Base-by-base conservation (phyloP, 352 stramenopile genomes). In the Albugo candida region DNA sequence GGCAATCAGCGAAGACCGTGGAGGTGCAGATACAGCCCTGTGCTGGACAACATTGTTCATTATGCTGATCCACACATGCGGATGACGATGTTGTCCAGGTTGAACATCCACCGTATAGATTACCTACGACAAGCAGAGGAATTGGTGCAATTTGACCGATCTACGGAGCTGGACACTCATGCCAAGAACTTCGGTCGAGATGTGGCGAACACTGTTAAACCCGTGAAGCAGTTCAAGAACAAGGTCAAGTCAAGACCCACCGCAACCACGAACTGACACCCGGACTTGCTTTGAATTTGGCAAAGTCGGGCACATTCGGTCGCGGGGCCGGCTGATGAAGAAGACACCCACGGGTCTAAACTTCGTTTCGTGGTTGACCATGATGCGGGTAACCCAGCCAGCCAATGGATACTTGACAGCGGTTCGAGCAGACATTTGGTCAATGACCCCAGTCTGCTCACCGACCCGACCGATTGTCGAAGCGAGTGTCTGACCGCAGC, bases 11-110 rank as follows among this genome's bases (percentile, higher is more conserved):
- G 34, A 45, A 43, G 4, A 31, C 41, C 13, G 42, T 41, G n/a
- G 36, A n/a, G 20, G 20, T 24, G 38, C 17, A 10, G 38, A 24
- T n/a, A n/a, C 17, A 24, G 38, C 49, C 20, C 49, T 13, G 53
- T 59, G 1, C 21, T 59, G n/a, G 41, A 54, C 35, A 59, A 51
- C 27, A 45, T 59, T 13, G 37, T 57, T 20, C 53, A 55, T 40
- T 47, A 52, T 47, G 53, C 43, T n/a, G 54, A 43, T 4, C 21
- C 41, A 14, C 31, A 54, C 13, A 19, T 54, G 35, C 17, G 36
- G 14, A 51, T 43, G 1, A 41, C 51, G 2, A 36, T 55, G 42
- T 42, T 52, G 36, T 45, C 53, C 5, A 43, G 42, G 43, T 17
- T 48, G 2, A 41, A 42, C 20, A 5, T 12, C 0, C 39, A 11